These are phyloP conservation scores for Condylostoma magnum DNA, from an alignment of 169 alveolate species.

Conservation along the genomic window DNA sequence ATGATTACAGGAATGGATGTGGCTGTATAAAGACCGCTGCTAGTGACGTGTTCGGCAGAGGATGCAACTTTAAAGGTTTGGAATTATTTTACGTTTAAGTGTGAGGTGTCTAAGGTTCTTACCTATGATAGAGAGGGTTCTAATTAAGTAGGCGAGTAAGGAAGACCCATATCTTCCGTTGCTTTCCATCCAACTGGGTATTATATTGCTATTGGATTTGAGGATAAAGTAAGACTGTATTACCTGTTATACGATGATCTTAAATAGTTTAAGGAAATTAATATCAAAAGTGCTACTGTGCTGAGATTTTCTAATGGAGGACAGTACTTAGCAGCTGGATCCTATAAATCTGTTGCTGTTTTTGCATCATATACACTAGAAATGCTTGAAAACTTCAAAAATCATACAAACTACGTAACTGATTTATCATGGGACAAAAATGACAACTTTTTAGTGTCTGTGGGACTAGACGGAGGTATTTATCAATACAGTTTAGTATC, in stretches of 20 bases:
- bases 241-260: slow-evolving; percentile 73
- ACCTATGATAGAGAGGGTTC: not conserved
- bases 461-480: slow-evolving; percentile 52
- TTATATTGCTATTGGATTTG: slow-evolving; percentile 76
- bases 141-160: slow-evolving; percentile 9
- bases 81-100: slow-evolving; percentile 57
- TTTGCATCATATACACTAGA: slow-evolving; percentile 63
- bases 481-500: slow-evolving; percentile 33
- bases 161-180: slow-evolving; percentile 56
- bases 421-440: slow-evolving; percentile 42
- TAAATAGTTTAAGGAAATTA: slow-evolving; percentile 57
- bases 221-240: slow-evolving; percentile 73
- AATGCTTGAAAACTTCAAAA: slow-evolving; percentile 30
- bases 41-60: slow-evolving; percentile 50
- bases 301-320: slow-evolving; percentile 79
- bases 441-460: slow-evolving; percentile 36
- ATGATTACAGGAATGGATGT: slow-evolving; percentile 63
- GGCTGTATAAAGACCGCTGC: slow-evolving; percentile 63
- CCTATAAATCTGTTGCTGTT: slow-evolving; percentile 58
- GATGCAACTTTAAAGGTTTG: slow-evolving; percentile 61
- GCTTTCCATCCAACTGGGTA: slow-evolving; percentile 89
- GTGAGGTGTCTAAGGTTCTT: slow-evolving; percentile 53
- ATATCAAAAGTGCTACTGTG: slow-evolving; percentile 54
- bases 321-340: slow-evolving; percentile 64
- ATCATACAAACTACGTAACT: slow-evolving; percentile 43